phyloP scores from a whole-genome alignment of 2,329 filamentous ascomycete species.

The Lasiodiplodia theobromae region DNA sequence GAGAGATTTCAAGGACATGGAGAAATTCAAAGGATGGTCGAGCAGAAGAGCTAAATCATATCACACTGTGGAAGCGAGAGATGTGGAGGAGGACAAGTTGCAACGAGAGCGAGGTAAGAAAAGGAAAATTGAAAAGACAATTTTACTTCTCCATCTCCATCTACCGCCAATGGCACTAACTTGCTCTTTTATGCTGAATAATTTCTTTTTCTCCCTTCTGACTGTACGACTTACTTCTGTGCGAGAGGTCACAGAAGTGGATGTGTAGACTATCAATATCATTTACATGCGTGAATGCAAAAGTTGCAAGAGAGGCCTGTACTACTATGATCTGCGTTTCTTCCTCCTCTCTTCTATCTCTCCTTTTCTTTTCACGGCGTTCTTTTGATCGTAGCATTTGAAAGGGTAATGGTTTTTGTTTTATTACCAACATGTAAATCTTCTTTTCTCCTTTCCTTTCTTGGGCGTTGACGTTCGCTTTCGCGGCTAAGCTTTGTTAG shows the following conservation, averaged over 20 bases:
- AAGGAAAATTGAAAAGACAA: background rate
- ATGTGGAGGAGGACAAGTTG: background rate
- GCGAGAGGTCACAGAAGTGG: background rate
- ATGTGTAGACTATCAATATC: background rate
- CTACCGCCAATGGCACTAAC: background rate
- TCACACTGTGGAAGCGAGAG: background rate
- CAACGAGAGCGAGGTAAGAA: background rate
- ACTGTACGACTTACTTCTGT: background rate
- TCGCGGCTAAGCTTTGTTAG: background rate
- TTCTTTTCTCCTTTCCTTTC: background rate
- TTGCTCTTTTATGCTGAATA: background rate
- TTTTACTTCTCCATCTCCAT: background rate
- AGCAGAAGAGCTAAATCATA: background rate
- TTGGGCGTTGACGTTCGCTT: background rate
- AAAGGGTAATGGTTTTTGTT: background rate
- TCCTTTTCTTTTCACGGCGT: background rate
- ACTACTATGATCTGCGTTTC: background rate
- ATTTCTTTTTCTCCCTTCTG: background rate
- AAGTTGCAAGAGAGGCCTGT: background rate
- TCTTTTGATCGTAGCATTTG: background rate
- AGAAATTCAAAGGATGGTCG: background rate
- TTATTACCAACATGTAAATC: background rate
- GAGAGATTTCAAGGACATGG: background rate
- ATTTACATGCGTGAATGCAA: background rate
- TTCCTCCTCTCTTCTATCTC: background rate